phyloP scores from a whole-genome alignment of 805 yeast genomes.

The Yamadazyma tumulicola region DNA sequence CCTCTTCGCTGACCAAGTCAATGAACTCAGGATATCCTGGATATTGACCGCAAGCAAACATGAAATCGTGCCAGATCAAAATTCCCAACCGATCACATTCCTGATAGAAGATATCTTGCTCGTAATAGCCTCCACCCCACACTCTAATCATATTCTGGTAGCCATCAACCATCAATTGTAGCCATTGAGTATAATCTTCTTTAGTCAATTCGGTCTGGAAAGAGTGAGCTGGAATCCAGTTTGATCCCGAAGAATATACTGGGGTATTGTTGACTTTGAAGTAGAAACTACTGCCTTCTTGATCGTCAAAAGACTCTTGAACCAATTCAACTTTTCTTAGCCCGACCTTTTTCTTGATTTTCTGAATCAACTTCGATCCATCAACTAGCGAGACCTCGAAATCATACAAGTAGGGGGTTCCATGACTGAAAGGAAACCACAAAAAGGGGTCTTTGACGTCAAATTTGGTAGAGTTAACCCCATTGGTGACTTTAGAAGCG shows the following conservation, averaged over 20 bases:
- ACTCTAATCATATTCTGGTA: conserved; percentile 44
- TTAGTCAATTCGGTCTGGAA: conserved; percentile 28
- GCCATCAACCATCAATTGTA: conserved; percentile 32
- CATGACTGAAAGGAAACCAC: conserved; percentile 42
- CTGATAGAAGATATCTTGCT: conserved; percentile 38
- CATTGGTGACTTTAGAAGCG: conserved; percentile 1
- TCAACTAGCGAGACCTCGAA: conserved; percentile 14
- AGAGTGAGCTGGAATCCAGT: conserved; percentile 50
- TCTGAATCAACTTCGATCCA: conserved; percentile 7
- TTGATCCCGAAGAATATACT: conserved; percentile 37
- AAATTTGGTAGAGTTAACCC: conserved; percentile 9
- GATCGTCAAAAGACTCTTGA: conserved; percentile 23
- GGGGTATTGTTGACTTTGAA: conserved; percentile 40
- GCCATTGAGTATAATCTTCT: conserved; percentile 35
- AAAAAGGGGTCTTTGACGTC: conserved; percentile 25
- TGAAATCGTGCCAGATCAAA: conserved; percentile 54
- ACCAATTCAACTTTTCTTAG: conserved; percentile 41
- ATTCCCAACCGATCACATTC: conserved; percentile 44
- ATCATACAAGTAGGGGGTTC: conserved; percentile 31
- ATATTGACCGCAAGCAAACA: conserved; percentile 57
- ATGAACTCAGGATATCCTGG: conserved; percentile 40
- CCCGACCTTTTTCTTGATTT: conserved; percentile 26
- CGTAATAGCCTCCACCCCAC: conserved; percentile 52
- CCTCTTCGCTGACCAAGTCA: conserved; percentile 34
- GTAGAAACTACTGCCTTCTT: conserved; percentile 40